phyloP scores from a whole-genome alignment of 495 filamentous ascomycete genomes.

The Penicillium cataractarum region DNA sequence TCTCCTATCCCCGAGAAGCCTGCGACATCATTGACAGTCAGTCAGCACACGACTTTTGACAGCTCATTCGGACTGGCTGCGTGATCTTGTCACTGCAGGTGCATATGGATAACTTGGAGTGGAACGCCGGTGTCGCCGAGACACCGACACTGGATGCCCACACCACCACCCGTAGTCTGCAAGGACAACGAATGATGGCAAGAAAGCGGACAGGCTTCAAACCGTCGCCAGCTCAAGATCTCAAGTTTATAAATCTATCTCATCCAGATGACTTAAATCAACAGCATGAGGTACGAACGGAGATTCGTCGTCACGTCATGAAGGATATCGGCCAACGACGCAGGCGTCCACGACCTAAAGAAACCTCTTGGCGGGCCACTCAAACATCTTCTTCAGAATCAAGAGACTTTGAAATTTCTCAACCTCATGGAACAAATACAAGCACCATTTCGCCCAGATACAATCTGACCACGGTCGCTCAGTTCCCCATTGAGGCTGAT shows the following conservation, averaged over 20 bases:
- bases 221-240: conserved; percentile 7
- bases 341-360: conserved; percentile 12
- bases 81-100: conserved; percentile 2
- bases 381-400: background rate
- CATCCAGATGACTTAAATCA: conserved; percentile 14
- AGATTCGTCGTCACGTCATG: conserved; percentile 18
- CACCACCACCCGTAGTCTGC: background rate
- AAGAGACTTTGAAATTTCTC: too few species aligned
- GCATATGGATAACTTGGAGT: conserved; percentile 7
- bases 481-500: too few species aligned
- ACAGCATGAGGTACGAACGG: conserved; percentile 14
- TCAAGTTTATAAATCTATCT: conserved; percentile 17
- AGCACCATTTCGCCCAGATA: too few species aligned
- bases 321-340: conserved; percentile 15
- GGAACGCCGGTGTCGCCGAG: conserved; percentile 1
- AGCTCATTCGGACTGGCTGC: too few species aligned
- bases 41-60: too few species aligned
- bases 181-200: conserved; percentile 8
- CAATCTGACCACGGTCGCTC: too few species aligned
- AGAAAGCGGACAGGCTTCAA: conserved; percentile 4
- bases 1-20: too few species aligned
- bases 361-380: background rate
- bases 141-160: conserved; percentile 1
- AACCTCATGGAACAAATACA: too few species aligned
- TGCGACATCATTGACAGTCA: too few species aligned